phyloP scores from a whole-genome alignment of 306 rosid species.

The Vachellia collinsii region DNA sequence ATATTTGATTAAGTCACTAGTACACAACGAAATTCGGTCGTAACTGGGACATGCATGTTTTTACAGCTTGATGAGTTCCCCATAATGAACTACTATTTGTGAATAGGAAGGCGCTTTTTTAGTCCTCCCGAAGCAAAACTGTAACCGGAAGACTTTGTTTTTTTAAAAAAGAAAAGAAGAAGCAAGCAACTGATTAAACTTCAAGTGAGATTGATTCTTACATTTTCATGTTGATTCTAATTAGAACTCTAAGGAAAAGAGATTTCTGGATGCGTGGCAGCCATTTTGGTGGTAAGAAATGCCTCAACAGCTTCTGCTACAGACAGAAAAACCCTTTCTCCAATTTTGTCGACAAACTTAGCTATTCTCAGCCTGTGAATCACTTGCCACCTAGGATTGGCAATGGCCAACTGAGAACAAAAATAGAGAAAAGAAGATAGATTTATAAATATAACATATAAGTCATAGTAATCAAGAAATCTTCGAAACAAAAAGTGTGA shows the following conservation, averaged over 20 bases:
- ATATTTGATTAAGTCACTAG: neutral
- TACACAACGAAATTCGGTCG: neutral
- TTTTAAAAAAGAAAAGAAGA: too few species aligned
- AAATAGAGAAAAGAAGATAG: neutral
- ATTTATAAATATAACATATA: neutral
- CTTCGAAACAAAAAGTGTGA: neutral
- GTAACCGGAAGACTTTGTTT: neutral
- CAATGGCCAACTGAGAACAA: slow-evolving; percentile 57
- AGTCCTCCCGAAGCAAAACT: neutral
- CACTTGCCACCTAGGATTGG: slow-evolving; percentile 66
- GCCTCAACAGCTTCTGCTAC: slow-evolving; percentile 36
- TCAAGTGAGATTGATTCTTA: neutral
- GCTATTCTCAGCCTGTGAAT: slow-evolving; percentile 72
- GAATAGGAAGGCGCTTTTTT: neutral
- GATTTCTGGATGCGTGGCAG: neutral
- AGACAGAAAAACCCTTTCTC: slow-evolving; percentile 3
- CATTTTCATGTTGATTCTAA: neutral
- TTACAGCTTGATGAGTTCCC: neutral
- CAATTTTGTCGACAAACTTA: neutral
- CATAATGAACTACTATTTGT: neutral
- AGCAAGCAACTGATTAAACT: neutral
- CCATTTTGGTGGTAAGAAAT: slow-evolving; percentile 30
- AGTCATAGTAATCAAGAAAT: neutral
- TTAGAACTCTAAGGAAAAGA: neutral
- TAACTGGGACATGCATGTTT: neutral